Percentiles rank a stretch among this genome's conserved stretches.
These are phyloP conservation scores for Bipolaris cookei DNA, from an alignment of 2,329 filamentous ascomycete species.

Conservation along the genomic window DNA sequence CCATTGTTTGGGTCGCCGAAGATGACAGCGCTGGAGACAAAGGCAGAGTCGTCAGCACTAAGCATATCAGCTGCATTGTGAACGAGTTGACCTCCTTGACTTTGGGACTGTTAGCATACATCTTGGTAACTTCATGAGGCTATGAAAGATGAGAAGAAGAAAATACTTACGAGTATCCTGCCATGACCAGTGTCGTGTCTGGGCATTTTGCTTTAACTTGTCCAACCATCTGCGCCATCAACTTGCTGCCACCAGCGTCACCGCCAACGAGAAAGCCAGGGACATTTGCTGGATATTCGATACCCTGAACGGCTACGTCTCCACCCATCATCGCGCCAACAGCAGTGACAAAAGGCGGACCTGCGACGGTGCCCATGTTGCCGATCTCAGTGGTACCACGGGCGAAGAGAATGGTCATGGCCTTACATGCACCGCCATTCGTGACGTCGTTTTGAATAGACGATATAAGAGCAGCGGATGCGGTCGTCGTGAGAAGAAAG, in stretches of 20 bases:
- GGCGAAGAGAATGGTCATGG: slow-evolving; percentile 63
- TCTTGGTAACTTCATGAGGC: background rate
- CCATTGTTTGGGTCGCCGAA: slow-evolving; percentile 50
- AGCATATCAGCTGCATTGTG: slow-evolving; percentile 54
- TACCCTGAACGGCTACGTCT: slow-evolving; percentile 61
- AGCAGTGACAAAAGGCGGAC: slow-evolving; percentile 59
- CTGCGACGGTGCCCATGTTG: slow-evolving; percentile 59
- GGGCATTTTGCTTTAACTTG: slow-evolving; percentile 54
- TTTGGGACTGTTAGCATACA: slow-evolving; percentile 18
- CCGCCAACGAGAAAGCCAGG: slow-evolving; percentile 57
- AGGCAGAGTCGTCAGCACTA: slow-evolving; percentile 27
- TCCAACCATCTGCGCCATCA: slow-evolving; percentile 53
- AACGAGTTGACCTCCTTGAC: slow-evolving; percentile 52
- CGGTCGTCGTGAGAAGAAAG: slow-evolving; percentile 18
- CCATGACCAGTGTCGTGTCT: slow-evolving; percentile 55
- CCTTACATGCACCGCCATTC: slow-evolving; percentile 48
- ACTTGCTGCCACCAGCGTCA: slow-evolving; percentile 52
- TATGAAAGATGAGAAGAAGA: background rate
- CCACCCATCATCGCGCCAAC: slow-evolving; percentile 51
- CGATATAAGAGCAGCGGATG: slow-evolving; percentile 29
- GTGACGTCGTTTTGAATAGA: slow-evolving; percentile 38
- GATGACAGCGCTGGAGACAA: slow-evolving; percentile 41
- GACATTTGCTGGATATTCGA: slow-evolving; percentile 58
- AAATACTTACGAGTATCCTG: slow-evolving; percentile 56
- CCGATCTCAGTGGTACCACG: slow-evolving; percentile 61